Conservation (phyloP, 352 stramenopile genomes). For the Phytophthora melonis region DNA sequence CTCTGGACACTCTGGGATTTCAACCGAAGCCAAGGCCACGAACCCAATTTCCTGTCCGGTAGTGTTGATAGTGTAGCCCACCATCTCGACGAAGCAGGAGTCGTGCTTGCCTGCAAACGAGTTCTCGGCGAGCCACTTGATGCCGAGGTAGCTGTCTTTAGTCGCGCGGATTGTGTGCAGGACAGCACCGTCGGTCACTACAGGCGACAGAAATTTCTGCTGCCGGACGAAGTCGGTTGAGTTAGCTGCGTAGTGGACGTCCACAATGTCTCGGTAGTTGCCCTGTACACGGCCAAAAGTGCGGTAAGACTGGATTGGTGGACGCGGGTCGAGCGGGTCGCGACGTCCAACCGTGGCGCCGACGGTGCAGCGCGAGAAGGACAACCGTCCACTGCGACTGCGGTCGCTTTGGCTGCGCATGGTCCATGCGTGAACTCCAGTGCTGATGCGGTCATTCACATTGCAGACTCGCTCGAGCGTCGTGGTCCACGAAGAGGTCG, state of each 20-base stretch:
- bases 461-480: constrained; percentile 24
- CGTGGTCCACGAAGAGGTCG: constrained; percentile 34
- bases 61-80: constrained; percentile 52
- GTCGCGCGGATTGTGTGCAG: constrained; percentile 43
- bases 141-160: constrained; percentile 55
- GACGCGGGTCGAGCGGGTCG: constrained; percentile 18
- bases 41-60: constrained; percentile 54
- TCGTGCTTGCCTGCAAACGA: constrained; percentile 47
- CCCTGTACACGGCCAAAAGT: constrained; percentile 61
- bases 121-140: constrained; percentile 58
- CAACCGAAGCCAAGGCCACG: constrained; percentile 48
- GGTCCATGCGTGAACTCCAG: constrained; percentile 8
- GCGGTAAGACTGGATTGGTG: constrained; percentile 50
- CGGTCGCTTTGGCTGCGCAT: constrained; percentile 19
- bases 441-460: constrained; percentile 28
- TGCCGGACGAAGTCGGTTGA: constrained; percentile 51
- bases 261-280: constrained; percentile 58
- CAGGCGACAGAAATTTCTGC: constrained; percentile 57
- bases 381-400: constrained; percentile 12
- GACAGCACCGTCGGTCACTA: constrained; percentile 51
- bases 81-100: constrained; percentile 60
- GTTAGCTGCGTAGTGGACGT: constrained; percentile 47
- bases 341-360: constrained; percentile 12
- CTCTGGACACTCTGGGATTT: constrained; percentile 56
- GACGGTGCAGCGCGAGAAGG: constrained; percentile 19